Evolutionary conservation across 1,284 basidiomycete species (phyloP).

Genomic region (Vanrija humicola): DNA sequence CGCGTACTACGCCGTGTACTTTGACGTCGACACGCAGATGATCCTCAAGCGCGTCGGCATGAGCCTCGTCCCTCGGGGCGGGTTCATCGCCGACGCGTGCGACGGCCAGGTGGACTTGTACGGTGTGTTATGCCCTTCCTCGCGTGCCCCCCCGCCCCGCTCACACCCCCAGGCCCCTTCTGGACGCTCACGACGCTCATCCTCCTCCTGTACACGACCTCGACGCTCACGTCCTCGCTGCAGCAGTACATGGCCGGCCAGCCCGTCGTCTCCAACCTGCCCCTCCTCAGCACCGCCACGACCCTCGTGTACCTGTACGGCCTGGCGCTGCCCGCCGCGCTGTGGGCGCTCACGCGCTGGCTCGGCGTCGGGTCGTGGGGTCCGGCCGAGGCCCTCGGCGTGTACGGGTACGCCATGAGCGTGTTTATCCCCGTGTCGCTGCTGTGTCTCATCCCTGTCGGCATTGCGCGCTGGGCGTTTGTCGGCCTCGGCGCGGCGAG

Average conservation of each 20-base stretch:
- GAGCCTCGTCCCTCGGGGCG: conserved; percentile 50
- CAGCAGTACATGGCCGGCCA: conserved; percentile 65
- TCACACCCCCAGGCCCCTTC: conserved; percentile 66
- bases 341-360: conserved; percentile 68
- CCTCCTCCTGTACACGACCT: conserved; percentile 83
- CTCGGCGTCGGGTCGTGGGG: conserved; percentile 80
- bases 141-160: neutral
- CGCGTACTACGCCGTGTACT: conserved; percentile 51
- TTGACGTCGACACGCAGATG: conserved; percentile 51
- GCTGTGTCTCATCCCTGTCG: conserved; percentile 73
- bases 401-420: conserved; percentile 54
- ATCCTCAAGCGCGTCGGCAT: conserved; percentile 49
- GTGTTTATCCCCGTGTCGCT: conserved; percentile 60
- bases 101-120: conserved; percentile 53
- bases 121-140: conserved; percentile 29
- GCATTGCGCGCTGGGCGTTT: conserved; percentile 72
- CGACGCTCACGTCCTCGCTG: conserved; percentile 79
- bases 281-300: conserved; percentile 72
- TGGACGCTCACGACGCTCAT: conserved; percentile 92
- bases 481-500: conserved; percentile 65
- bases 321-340: conserved; percentile 66
- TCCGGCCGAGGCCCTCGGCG: conserved; percentile 60
- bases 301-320: conserved; percentile 82
- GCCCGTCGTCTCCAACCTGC: conserved; percentile 58
- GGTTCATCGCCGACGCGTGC: conserved; percentile 50